A percentile compares a stretch with the other conserved stretches of the same genome.
Conservation (phyloP, 1,284 basidiomycete genomes). For the Trametes sp. region DNA sequence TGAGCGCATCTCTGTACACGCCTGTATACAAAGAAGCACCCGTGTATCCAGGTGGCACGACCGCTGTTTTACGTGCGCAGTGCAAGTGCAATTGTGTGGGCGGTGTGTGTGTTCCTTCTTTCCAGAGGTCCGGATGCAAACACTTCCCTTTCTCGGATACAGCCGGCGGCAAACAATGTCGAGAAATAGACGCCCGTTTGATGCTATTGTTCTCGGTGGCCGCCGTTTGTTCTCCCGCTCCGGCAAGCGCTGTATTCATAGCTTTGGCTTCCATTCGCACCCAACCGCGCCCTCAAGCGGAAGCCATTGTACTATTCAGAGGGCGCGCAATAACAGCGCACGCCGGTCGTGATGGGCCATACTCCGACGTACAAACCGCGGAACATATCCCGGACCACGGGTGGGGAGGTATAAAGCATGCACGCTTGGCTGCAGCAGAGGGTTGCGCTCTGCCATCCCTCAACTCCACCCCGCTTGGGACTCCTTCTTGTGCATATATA, state of each 20-base stretch:
- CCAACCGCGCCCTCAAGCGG: neutral
- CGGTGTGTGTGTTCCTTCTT: neutral
- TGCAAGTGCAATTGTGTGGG: neutral
- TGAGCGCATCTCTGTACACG: neutral
- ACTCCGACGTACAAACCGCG: constrained; percentile 6
- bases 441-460: constrained; percentile 22
- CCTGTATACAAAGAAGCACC: neutral
- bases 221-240: constrained; percentile 14
- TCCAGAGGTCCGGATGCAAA: neutral
- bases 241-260: neutral
- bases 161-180: constrained; percentile 11
- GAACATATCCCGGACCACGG: neutral
- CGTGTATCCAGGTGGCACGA: neutral
- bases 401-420: constrained; percentile 21
- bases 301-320: constrained; percentile 10
- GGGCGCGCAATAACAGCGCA: constrained; percentile 1
- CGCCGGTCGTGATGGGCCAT: neutral
- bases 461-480: neutral
- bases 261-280: neutral
- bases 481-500: constrained; percentile 21
- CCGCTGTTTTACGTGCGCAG: neutral
- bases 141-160: neutral
- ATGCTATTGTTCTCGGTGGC: constrained; percentile 14
- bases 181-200: constrained; percentile 1
- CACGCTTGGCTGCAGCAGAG: neutral